These are phyloP conservation scores for Scedosporium aurantiacum DNA, from an alignment of 2,329 filamentous ascomycete genomes.

Conservation along the genomic window DNA sequence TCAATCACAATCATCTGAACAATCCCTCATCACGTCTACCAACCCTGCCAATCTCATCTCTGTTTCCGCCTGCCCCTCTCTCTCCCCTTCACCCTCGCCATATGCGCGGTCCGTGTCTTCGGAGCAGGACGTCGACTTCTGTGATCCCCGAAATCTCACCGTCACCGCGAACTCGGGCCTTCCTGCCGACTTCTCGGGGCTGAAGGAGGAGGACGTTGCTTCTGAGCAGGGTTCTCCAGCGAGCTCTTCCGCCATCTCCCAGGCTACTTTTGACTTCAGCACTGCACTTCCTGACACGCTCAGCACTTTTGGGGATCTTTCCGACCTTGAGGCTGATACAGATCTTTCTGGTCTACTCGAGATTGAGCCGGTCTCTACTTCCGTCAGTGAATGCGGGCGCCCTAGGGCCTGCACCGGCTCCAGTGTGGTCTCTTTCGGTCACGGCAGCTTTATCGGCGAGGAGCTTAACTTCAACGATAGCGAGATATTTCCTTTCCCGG, in stretches of 20 bases:
- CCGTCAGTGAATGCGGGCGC: slow-evolving; percentile 55
- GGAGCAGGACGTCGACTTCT: slow-evolving; percentile 71
- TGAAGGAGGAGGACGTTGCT: slow-evolving; percentile 54
- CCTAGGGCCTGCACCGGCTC: slow-evolving; percentile 57
- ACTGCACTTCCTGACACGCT: slow-evolving; percentile 44
- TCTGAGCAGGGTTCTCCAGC: slow-evolving; percentile 23
- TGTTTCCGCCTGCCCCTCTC: slow-evolving; percentile 63
- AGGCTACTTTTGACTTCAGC: slow-evolving; percentile 39
- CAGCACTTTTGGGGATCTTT: slow-evolving; percentile 72
- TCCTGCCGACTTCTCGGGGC: slow-evolving; percentile 51
- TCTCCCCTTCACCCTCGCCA: slow-evolving; percentile 78
- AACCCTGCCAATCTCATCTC: slow-evolving; percentile 54
- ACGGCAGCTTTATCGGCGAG: slow-evolving; percentile 67
- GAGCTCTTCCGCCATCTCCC: slow-evolving; percentile 21
- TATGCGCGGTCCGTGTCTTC: slow-evolving; percentile 58
- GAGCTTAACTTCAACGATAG: slow-evolving; percentile 67
- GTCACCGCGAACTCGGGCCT: slow-evolving; percentile 46
- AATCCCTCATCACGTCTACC: neutral
- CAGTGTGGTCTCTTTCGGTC: slow-evolving; percentile 55
- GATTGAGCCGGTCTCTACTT: slow-evolving; percentile 29
- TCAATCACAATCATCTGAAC: neutral
- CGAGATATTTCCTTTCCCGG: slow-evolving; percentile 46
- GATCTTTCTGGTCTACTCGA: slow-evolving; percentile 70
- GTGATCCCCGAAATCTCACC: slow-evolving; percentile 82
- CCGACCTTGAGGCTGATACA: slow-evolving; percentile 84